These are phyloP conservation scores for Moesziomyces parantarcticus DNA, from an alignment of 1,284 basidiomycete species.

Conservation along the genomic window DNA sequence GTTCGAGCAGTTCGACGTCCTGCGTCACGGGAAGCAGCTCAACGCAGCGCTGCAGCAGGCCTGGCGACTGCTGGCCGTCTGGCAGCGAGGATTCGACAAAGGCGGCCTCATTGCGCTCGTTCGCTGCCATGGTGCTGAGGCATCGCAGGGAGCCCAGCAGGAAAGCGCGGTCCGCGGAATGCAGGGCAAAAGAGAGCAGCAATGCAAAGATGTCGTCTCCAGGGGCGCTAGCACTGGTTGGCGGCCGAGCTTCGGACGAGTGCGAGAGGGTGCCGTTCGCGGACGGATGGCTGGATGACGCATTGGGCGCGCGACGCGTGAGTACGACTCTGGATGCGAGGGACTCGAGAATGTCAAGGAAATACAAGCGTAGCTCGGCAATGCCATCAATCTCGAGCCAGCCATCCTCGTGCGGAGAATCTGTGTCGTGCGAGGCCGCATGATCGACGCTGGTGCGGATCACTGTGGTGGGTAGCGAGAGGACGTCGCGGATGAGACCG, in stretches of 20 bases:
- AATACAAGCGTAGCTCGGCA: slow-evolving; percentile 58
- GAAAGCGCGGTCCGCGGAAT: slow-evolving; percentile 59
- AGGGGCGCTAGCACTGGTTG: slow-evolving; percentile 2
- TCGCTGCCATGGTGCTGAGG: slow-evolving; percentile 49
- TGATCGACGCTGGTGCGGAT: slow-evolving; percentile 1
- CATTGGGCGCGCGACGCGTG: slow-evolving; percentile 39
- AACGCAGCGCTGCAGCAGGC: slow-evolving; percentile 55
- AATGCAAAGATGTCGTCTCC: slow-evolving; percentile 53
- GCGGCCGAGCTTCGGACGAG: not conserved
- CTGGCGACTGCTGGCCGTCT: slow-evolving; percentile 40
- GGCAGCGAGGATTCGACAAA: slow-evolving; percentile 48
- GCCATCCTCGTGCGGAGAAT: slow-evolving; percentile 23
- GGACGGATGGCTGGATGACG: not conserved
- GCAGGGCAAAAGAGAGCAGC: slow-evolving; percentile 47
- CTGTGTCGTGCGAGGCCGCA: not conserved
- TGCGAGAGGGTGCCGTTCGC: slow-evolving; percentile 3
- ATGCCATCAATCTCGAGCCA: slow-evolving; percentile 57
- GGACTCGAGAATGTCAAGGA: slow-evolving; percentile 61
- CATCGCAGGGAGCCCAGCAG: slow-evolving; percentile 58
- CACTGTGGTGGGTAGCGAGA: slow-evolving; percentile 26
- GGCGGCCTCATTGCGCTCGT: slow-evolving; percentile 52
- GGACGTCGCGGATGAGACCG: slow-evolving; percentile 41
- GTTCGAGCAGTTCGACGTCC: slow-evolving; percentile 61
- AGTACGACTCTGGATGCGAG: slow-evolving; percentile 39
- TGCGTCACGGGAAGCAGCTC: slow-evolving; percentile 57